Base-by-base conservation (phyloP, 208 protist species). In the Polymyxa betae region DNA sequence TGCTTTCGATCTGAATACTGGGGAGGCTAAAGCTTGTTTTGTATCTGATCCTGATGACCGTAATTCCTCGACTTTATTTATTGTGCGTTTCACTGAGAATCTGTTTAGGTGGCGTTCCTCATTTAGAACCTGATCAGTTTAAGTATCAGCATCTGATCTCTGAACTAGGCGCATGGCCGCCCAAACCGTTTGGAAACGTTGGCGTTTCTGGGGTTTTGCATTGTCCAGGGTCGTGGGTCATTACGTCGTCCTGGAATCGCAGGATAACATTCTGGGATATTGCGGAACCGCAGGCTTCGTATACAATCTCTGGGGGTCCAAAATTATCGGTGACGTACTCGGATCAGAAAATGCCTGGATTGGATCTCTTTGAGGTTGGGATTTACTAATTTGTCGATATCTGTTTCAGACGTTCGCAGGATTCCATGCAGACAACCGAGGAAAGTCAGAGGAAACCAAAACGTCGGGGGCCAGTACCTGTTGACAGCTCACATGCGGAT, bases 241-340 rank as follows among this genome's bases (percentile, higher is more conserved):
- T 82, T 35, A 82, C 72, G 16, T 82, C 72, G 72, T 82, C 72
- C n/a, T 82, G 72, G 72, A 45, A 35, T n/a, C n/a, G n/a, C 16
- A 5, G 35, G n/a, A 82, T 82, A 35, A 82, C 35, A n/a, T 82
- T 82, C 72, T 82, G 72, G 72, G 72, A 82, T 82, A 38, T 82
- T 20, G 5, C 72, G 35, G 72, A 82, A n/a, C 72, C 72, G 72
- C 72, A n/a, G 5, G 72, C 72, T 82, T 82, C 72, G 16, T 82
- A 82, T 43, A 20, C 35, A 5, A 82, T 82, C n/a, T 82, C 72
- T 20, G 72, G n/a, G 5, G 49, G 49, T 29, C 10, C 16, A 40
- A n/a, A 12, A 82, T 40, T 5, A 20, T 20, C 16, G n/a, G 72
- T n/a, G 5, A 82, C 72, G 12, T 5, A 16, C 72, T 82, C 72